Conservation (phyloP, 805 yeast genomes). For the Trichomonascus vanleenenianus region DNA sequence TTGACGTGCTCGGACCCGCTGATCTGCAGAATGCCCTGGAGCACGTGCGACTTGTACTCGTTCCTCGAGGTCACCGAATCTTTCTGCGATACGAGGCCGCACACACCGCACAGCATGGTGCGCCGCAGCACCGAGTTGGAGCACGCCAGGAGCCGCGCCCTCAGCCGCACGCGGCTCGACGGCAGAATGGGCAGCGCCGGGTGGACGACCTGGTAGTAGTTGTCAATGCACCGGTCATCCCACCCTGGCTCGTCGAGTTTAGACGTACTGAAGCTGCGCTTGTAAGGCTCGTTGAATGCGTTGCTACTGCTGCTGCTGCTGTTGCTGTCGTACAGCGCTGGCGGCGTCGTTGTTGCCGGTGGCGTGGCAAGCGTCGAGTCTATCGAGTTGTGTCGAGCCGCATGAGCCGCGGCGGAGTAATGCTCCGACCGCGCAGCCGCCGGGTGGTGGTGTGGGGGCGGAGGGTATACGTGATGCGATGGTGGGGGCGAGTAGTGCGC, state of each 20-base stretch:
- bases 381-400: neutral
- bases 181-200: slow-evolving; percentile 33
- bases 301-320: neutral
- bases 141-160: slow-evolving; percentile 23
- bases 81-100: slow-evolving; percentile 6
- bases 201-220: slow-evolving; percentile 31
- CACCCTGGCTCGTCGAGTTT: slow-evolving; percentile 14
- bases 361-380: neutral
- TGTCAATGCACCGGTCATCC: slow-evolving; percentile 28
- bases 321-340: neutral
- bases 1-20: slow-evolving; percentile 3
- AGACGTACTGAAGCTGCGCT: slow-evolving; percentile 4
- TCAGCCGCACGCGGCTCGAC: slow-evolving; percentile 26
- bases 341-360: neutral
- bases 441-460: slow-evolving; percentile 1
- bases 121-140: slow-evolving; percentile 21
- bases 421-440: no score
- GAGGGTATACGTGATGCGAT: neutral
- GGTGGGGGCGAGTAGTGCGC: neutral
- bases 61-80: neutral
- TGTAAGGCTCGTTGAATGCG: neutral
- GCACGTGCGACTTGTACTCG: slow-evolving; percentile 8
- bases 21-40: slow-evolving; percentile 4
- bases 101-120: slow-evolving; percentile 20
- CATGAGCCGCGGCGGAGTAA: no score